A percentile compares a stretch with the other conserved stretches of the same genome.
phyloP scores from a whole-genome alignment of 179 eudicot genomes.

The Corrigiola litoralis region DNA sequence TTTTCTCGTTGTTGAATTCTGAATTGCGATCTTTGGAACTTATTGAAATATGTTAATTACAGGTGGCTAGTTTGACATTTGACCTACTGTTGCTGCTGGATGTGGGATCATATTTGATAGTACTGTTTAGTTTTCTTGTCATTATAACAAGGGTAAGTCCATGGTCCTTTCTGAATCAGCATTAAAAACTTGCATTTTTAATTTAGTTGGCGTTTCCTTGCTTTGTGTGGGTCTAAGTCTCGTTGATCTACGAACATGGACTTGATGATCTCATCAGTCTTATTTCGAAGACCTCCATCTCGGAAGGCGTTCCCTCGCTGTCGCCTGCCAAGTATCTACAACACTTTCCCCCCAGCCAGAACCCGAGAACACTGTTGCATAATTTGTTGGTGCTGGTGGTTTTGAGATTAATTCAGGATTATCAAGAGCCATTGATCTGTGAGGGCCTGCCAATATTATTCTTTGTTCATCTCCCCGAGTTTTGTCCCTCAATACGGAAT shows the following conservation, averaged over 20 bases:
- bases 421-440: slow-evolving; percentile 13
- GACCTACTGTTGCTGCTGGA: slow-evolving; percentile 84
- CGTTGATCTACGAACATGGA: slow-evolving; percentile 51
- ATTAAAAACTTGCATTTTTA: neutral
- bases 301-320: slow-evolving; percentile 51
- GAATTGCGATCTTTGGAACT: neutral
- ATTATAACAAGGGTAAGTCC: slow-evolving; percentile 76
- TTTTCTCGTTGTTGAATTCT: neutral
- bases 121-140: slow-evolving; percentile 85
- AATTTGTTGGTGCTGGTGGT: slow-evolving; percentile 16
- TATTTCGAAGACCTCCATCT: slow-evolving; percentile 91
- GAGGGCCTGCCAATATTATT: neutral
- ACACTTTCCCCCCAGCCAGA: slow-evolving; percentile 13
- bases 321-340: too few relatives aligned
- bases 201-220: too few relatives aligned
- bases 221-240: neutral
- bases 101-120: slow-evolving; percentile 85
- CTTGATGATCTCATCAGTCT: slow-evolving; percentile 94
- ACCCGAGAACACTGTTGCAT: neutral
- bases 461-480: slow-evolving; percentile 7
- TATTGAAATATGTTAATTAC: slow-evolving; percentile 20
- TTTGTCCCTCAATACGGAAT: slow-evolving; percentile 1
- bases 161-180: neutral
- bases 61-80: slow-evolving; percentile 96
- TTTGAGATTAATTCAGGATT: slow-evolving; percentile 19